These are phyloP conservation scores for Trypanosoma vivax DNA, from an alignment of 208 protist species.

Conservation along the genomic window DNA sequence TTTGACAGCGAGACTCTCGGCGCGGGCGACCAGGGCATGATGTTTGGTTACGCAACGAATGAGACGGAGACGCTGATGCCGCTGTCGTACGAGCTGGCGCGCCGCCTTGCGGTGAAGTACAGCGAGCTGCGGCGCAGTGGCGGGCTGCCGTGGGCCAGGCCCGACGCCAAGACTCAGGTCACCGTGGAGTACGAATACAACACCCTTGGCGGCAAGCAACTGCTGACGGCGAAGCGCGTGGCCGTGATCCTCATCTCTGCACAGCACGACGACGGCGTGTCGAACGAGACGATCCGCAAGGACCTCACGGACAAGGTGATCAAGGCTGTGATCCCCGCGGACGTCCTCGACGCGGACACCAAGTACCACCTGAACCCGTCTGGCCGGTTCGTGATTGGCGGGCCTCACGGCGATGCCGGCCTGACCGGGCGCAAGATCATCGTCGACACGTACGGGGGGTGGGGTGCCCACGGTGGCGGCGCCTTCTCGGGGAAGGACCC, in stretches of 20 bases:
- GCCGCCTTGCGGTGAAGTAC: background rate
- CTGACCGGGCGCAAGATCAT: background rate
- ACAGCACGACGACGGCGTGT: background rate
- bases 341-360: background rate
- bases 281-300: background rate
- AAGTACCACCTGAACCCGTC: background rate
- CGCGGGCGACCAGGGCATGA: background rate
- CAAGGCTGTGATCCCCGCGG: background rate
- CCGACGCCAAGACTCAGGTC: background rate
- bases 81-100: background rate
- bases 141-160: background rate
- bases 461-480: background rate
- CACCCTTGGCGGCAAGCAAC: background rate
- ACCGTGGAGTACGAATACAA: background rate
- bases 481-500: background rate
- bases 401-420: background rate
- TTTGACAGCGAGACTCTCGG: background rate
- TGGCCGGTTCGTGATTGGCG: background rate
- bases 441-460: background rate
- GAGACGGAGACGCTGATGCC: background rate
- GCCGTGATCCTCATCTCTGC: background rate
- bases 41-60: background rate
- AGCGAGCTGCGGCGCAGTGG: background rate
- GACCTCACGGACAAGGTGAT: background rate
- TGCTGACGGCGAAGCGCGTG: background rate